Evolutionary conservation across 202 grass and related monocot species (phyloP), one percentile per base, ranked within the genome.

Genomic region (Setaria italica): DNA sequence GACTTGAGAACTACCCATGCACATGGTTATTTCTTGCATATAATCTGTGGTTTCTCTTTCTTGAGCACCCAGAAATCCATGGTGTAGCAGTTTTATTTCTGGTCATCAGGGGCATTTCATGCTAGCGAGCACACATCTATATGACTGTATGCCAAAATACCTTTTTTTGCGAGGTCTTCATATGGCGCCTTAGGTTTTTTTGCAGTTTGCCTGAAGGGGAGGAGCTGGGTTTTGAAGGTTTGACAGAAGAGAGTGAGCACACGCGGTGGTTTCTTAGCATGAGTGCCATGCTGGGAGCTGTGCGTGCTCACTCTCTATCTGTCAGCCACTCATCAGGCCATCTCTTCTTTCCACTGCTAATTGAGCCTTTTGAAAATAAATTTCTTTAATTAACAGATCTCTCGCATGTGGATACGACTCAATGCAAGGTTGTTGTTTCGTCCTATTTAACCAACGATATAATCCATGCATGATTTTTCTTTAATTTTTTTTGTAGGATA

Each of bases 211-310:
- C 15, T 65, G 45, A 55, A 42, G n/a, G 11, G 35, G 15, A 15
- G 7, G 15, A 4, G 30, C 16, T 78, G 85, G 83, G 83, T 82
- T 85, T 86, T 84, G 76, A 80, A 92, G 88, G 80, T 87, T 85
- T 89, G 90, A 95, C 88, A 95, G 90, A 90, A 95, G 93, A 95
- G 90, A 95, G 93, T 92, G 93, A 95, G 93, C 90, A 95, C 90
- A 90, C 83, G 72, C 64, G 83, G 93, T 90, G 81, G 67, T 90
- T 95, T 92, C 93, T 77, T 92, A 81, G 63, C 81, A 85, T 81
- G 11, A 77, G 65, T 7, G 70, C 35, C 85, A 70, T 87, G 81
- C 47, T 91, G 11, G 77, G 89, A 91, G 85, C 81, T 76, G 85
- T 80, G 89, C 76, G 85, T 88, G 89, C 89, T 85, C 85, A 84